phyloP scores from a whole-genome alignment of 306 rosid species.

The Gastrolobium villosum region DNA sequence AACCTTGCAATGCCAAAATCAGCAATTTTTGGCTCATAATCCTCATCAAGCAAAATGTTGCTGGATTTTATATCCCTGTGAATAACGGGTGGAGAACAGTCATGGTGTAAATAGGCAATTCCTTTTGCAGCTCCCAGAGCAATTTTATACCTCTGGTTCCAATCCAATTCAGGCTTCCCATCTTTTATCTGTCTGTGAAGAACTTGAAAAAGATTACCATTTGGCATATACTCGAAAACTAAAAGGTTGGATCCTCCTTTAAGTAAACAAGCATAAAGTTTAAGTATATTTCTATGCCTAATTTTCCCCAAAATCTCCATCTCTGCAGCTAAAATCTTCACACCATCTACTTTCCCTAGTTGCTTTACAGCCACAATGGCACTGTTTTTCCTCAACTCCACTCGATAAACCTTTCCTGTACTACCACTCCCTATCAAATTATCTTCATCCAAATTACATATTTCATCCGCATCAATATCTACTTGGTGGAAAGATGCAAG shows the following conservation, averaged over 20 bases:
- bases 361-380: conserved; percentile 83
- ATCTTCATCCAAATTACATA: conserved; percentile 74
- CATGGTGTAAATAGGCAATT: conserved; percentile 94
- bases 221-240: conserved; percentile 91
- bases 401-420: conserved; percentile 89
- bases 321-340: conserved; percentile 83
- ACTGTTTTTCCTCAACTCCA: conserved; percentile 66
- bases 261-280: conserved; percentile 88
- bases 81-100: conserved; percentile 82
- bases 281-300: conserved; percentile 85
- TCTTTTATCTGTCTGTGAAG: conserved; percentile 71
- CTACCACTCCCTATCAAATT: conserved; percentile 90
- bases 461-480: conserved; percentile 79
- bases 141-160: conserved; percentile 84
- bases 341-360: conserved; percentile 70
- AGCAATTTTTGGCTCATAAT: conserved; percentile 88
- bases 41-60: conserved; percentile 84
- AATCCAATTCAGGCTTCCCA: conserved; percentile 68
- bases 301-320: conserved; percentile 91
- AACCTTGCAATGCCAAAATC: conserved; percentile 96
- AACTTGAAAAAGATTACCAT: conserved; percentile 86
- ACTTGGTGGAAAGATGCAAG: conserved; percentile 79
- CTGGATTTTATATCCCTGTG: conserved; percentile 95
- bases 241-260: conserved; percentile 76
- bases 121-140: conserved; percentile 93